A percentile compares a stretch with the other conserved stretches of the same genome.
These are phyloP conservation scores for Iris pallida DNA, from an alignment of 116 monocot genomes.

Conservation along the genomic window DNA sequence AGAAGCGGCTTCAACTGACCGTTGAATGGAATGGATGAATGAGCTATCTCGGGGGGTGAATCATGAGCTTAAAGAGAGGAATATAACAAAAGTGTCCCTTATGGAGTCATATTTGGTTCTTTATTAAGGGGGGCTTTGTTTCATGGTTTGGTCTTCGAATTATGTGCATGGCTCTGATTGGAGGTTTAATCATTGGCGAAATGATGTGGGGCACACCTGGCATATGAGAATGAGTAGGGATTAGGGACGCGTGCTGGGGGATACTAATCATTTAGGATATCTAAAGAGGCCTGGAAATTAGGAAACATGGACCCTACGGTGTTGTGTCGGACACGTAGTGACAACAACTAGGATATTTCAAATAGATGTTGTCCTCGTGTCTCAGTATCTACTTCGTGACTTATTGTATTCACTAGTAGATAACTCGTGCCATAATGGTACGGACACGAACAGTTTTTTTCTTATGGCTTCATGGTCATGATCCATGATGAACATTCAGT, in stretches of 20 bases:
- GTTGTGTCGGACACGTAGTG: background rate
- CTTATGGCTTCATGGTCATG: too few relatives aligned
- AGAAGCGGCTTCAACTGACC: background rate
- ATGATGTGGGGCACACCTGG: slow-evolving; percentile 10
- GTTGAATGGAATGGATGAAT: background rate
- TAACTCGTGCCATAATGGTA: too few relatives aligned
- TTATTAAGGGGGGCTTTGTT: background rate
- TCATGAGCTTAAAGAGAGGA: background rate
- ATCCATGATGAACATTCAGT: too few relatives aligned
- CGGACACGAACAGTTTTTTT: too few relatives aligned
- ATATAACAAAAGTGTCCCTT: background rate
- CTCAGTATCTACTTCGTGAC: too few relatives aligned
- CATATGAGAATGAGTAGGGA: background rate
- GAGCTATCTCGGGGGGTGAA: too few relatives aligned
- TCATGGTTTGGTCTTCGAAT: slow-evolving; percentile 1
- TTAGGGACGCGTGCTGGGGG: background rate
- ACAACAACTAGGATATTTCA: background rate
- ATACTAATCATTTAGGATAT: slow-evolving; percentile 6
- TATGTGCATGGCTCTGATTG: slow-evolving; percentile 12
- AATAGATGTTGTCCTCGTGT: background rate
- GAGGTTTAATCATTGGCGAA: slow-evolving; percentile 12
- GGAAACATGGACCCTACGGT: background rate
- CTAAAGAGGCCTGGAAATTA: background rate
- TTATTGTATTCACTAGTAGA: too few relatives aligned
- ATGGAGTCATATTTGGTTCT: too few relatives aligned